Conservation (phyloP, 257 asterid genomes). For the Perilla frutescens region DNA sequence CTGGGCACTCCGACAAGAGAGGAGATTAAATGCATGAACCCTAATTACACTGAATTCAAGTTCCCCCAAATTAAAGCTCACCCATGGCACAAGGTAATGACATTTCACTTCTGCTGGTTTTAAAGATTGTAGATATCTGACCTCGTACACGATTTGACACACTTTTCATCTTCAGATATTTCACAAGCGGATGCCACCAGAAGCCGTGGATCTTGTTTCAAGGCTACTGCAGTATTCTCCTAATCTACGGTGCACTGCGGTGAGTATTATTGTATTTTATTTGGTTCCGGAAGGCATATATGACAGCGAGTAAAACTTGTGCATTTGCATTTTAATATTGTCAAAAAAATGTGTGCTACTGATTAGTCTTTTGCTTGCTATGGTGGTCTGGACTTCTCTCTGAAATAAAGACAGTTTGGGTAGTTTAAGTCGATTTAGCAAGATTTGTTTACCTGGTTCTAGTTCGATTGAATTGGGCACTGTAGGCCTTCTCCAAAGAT, state of each 20-base stretch:
- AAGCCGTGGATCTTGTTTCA: conserved; percentile 77
- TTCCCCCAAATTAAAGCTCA: conserved; percentile 81
- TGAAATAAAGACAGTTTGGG: not conserved
- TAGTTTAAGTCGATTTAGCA: not conserved
- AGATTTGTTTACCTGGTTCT: not conserved
- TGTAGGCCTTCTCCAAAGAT: not conserved
- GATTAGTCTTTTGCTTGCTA: not conserved
- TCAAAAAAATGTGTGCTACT: not conserved
- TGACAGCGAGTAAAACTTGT: not conserved
- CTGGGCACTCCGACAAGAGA: conserved; percentile 85
- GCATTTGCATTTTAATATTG: not conserved
- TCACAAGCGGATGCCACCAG: conserved; percentile 77
- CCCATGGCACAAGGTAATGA: conserved; percentile 80
- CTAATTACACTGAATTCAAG: conserved; percentile 75
- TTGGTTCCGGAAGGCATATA: not conserved
- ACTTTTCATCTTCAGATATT: conserved; percentile 52
- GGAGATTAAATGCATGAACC: conserved; percentile 85
- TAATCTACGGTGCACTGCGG: conserved; percentile 72
- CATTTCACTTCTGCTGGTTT: not conserved
- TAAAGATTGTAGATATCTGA: not conserved
- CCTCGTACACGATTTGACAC: conserved; percentile 23
- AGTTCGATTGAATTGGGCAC: not conserved
- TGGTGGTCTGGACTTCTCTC: not conserved
- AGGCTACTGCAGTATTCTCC: conserved; percentile 80
- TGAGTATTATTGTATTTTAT: conserved; percentile 39